Evolutionary conservation across 2,329 filamentous ascomycete genomes (phyloP).

Genomic region (Amauroascus niger): DNA sequence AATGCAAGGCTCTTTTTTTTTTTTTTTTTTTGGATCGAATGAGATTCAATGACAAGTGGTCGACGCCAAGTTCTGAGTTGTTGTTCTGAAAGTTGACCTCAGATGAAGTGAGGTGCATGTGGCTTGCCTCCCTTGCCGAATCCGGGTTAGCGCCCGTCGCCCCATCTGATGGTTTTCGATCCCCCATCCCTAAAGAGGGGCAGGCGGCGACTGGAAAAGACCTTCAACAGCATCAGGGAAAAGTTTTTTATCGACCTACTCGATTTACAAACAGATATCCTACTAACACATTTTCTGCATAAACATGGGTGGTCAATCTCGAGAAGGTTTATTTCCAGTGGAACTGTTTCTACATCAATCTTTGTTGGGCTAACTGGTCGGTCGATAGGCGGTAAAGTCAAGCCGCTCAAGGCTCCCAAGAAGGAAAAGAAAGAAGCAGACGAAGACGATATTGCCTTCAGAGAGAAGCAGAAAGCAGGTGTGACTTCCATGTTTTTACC

Average conservation of each 20-base stretch:
- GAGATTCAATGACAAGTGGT: constrained; percentile 1
- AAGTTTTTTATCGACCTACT: background rate
- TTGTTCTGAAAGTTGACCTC: background rate
- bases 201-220: background rate
- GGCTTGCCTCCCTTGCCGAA: background rate
- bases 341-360: background rate
- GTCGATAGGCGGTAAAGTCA: constrained; percentile 62
- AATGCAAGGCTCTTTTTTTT: too few relatives aligned
- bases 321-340: constrained; percentile 47
- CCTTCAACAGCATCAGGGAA: background rate
- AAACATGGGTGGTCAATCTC: constrained; percentile 56
- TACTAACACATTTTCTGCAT: background rate
- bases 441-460: constrained; percentile 75
- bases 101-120: background rate
- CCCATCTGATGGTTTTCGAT: background rate
- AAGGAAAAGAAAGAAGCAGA: constrained; percentile 74
- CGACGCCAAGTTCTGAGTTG: constrained; percentile 8
- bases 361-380: background rate
- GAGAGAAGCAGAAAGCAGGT: constrained; percentile 78
- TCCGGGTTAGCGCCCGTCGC: constrained; percentile 2
- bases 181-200: background rate
- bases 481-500: constrained; percentile 26
- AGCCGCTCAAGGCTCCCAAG: constrained; percentile 82
- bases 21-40: background rate
- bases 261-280: background rate